Base-by-base conservation (phyloP, 805 yeast species). In the Tetrapisispora pingtungensis region DNA sequence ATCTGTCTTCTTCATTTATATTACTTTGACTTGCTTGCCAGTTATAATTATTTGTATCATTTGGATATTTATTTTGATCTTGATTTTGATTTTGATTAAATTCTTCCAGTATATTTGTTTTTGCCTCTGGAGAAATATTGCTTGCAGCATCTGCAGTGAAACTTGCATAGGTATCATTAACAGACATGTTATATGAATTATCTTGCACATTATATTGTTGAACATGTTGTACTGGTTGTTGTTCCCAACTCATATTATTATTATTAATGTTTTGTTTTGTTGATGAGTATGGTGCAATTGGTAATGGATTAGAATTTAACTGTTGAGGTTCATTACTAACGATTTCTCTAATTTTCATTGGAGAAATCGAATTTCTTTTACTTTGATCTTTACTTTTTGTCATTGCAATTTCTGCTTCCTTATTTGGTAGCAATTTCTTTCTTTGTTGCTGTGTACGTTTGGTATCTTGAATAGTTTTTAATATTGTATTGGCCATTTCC, bases 401-500 rank as follows among this genome's bases (percentile, higher is more conserved):
- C 27, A 27, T 26, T 8, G 26, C 33, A 12, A 27, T 13, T 15
- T 17, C n/a, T 10, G 15, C n/a, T 26, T 24, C n/a, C 5, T 32
- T 32, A 6, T 2, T 18, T 4, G 39, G 33, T 10, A 28, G 7
- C 12, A 14, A 12, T 43, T 46, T 56, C 45, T 47, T 52, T 32
- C 51, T 51, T 50, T 53, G 55, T 36, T 50, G 59, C 46, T 59
- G 59, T 18, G 64, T 50, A 20, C 62, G 72, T 54, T 76, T 75
- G 2, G 97, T 80, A 35, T 81, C 76, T 59, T 83, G 82, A 58
- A 90, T 88, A 10, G 96, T 86, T 45, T 75, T 77, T 46, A 93
- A 67, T 49, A 93, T 87, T 63, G 83, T 84, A 58, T 87, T 88
- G 3, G 97, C 97, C 75, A 84, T 85, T 58, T 87, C 96, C 89